A percentile compares a stretch with the other conserved stretches of the same genome.
phyloP scores from a whole-genome alignment of 331 rosid species.

The Spiraea crenata region DNA sequence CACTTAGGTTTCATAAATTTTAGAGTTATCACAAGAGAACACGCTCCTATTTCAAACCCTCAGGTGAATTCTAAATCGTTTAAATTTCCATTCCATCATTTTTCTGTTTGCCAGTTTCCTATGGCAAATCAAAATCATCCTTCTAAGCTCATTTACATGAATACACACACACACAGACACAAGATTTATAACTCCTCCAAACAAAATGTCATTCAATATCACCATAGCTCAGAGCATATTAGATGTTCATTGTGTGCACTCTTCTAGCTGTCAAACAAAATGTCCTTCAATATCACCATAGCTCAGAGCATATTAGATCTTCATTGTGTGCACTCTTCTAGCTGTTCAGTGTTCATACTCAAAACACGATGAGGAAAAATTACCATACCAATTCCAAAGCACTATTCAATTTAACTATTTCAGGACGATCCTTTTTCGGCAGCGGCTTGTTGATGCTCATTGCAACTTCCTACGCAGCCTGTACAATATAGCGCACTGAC shows the following conservation, averaged over 20 bases:
- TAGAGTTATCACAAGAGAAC: not conserved
- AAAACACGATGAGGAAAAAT: not conserved
- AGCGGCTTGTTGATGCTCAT: constrained; percentile 39
- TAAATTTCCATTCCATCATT: not conserved
- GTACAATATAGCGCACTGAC: not conserved
- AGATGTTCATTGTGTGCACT: not conserved
- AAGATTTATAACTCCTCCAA: not conserved
- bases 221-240: not conserved
- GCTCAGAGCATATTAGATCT: not conserved
- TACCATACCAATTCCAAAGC: constrained; percentile 63
- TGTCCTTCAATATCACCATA: not conserved
- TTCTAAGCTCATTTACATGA: not conserved
- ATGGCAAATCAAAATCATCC: not conserved
- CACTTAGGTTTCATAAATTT: not conserved
- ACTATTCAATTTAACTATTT: constrained; percentile 55
- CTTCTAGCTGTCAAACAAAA: not conserved
- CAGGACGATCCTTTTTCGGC: constrained; percentile 45
- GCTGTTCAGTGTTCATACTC: not conserved
- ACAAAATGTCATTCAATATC: not conserved
- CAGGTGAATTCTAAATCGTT: not conserved
- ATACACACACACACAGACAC: constrained; percentile 2
- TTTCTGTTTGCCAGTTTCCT: not conserved
- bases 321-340: not conserved
- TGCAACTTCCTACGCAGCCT: constrained; percentile 28
- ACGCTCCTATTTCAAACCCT: not conserved